phyloP scores from a whole-genome alignment of 352 stramenopile species.

The Hyaloperonospora brassicae region DNA sequence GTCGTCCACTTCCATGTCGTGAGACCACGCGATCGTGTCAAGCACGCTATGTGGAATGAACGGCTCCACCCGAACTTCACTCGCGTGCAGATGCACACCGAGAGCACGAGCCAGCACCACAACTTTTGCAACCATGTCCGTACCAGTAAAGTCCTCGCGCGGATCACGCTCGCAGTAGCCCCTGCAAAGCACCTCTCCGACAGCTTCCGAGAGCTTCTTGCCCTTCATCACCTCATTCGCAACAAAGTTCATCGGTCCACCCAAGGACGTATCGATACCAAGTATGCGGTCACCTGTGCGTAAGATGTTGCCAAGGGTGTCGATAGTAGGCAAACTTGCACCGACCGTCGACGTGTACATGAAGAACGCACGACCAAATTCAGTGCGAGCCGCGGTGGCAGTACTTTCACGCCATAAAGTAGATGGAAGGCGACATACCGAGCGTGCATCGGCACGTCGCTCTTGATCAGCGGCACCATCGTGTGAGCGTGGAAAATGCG shows the following conservation, averaged over 20 bases:
- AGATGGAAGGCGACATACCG: conserved; percentile 39
- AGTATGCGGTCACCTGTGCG: conserved; percentile 60
- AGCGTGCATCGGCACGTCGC: conserved; percentile 66
- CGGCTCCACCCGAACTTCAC: conserved; percentile 43
- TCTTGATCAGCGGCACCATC: conserved; percentile 81
- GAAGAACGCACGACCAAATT: conserved; percentile 53
- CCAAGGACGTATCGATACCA: conserved; percentile 46
- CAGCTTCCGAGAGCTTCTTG: too few species aligned
- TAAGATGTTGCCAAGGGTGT: conserved; percentile 69
- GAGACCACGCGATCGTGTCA: conserved; percentile 38
- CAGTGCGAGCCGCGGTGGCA: conserved; percentile 31
- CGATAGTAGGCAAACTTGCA: conserved; percentile 58
- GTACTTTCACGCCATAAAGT: conserved; percentile 55
- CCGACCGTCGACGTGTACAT: conserved; percentile 78
- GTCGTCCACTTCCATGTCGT: conserved; percentile 37
- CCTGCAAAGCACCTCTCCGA: conserved; percentile 37
- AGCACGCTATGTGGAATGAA: conserved; percentile 41
- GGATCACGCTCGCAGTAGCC: conserved; percentile 68
- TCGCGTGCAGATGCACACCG: conserved; percentile 39
- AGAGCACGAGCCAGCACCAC: conserved; percentile 58
- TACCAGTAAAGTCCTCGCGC: conserved; percentile 56
- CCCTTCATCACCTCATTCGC: too few species aligned
- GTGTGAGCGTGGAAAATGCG: conserved; percentile 81
- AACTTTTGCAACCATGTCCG: conserved; percentile 64
- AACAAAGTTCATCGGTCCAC: too few species aligned